Conservation (phyloP, 2,329 filamentous ascomycete species). For the Microcera coccophila region DNA sequence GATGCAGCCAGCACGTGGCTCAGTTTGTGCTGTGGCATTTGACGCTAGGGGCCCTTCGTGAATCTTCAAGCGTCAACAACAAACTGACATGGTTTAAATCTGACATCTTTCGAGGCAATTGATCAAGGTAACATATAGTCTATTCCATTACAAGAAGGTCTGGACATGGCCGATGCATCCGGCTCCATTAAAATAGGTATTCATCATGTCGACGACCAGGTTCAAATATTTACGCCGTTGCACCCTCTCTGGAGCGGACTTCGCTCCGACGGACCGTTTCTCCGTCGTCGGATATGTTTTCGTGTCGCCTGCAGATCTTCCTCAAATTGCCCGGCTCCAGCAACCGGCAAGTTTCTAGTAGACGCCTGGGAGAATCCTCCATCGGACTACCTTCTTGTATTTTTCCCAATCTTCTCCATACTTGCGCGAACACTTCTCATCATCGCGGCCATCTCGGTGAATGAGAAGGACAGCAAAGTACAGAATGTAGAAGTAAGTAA, state of each 20-base stretch:
- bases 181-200: background rate
- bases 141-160: background rate
- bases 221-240: background rate
- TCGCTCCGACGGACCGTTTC: background rate
- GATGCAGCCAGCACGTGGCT: background rate
- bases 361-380: slow-evolving; percentile 77
- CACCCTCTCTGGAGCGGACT: background rate
- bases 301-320: background rate
- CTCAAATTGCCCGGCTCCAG: too few species aligned
- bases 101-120: too few species aligned
- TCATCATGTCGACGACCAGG: background rate
- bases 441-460: slow-evolving; percentile 81
- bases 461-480: slow-evolving; percentile 87
- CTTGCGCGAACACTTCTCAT: slow-evolving; percentile 86
- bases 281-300: background rate
- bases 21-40: background rate
- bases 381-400: slow-evolving; percentile 80
- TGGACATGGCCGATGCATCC: background rate
- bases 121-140: background rate
- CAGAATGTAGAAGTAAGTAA: slow-evolving; percentile 92
- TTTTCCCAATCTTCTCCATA: slow-evolving; percentile 90
- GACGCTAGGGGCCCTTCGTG: background rate
- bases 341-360: too few species aligned
- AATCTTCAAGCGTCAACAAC: background rate
- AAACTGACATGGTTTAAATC: too few species aligned